These are phyloP conservation scores for Dictyophora rubrovolvata DNA, from an alignment of 768 basidiomycete genomes.

Conservation along the genomic window DNA sequence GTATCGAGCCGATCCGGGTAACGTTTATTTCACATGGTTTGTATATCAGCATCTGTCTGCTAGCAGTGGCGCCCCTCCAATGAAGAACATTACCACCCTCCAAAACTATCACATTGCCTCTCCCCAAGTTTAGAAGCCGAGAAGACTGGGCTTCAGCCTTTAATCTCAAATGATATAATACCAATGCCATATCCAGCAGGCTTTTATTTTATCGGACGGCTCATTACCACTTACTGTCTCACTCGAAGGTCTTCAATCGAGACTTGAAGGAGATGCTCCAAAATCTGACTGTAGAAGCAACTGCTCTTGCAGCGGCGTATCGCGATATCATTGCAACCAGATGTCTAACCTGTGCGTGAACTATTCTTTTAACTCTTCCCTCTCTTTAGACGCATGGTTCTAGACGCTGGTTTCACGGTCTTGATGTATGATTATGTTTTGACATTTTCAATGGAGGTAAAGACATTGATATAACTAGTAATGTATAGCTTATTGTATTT, in stretches of 20 bases:
- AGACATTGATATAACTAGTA: neutral
- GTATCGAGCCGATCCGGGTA: neutral
- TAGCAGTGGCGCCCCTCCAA: too few species aligned
- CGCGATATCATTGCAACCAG: neutral
- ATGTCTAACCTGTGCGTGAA: conserved; percentile 2
- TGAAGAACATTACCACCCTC: neutral
- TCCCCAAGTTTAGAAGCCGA: neutral
- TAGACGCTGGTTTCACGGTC: conserved; percentile 1
- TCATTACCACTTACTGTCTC: neutral
- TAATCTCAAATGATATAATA: neutral
- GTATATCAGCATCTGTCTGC: neutral
- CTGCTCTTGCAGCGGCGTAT: neutral
- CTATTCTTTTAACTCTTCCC: neutral
- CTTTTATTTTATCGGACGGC: neutral
- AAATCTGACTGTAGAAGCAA: neutral
- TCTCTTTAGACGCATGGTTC: neutral
- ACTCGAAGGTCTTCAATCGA: too few species aligned
- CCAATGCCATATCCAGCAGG: neutral
- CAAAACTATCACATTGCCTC: neutral
- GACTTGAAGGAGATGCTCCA: neutral
- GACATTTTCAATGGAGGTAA: conserved; percentile 1
- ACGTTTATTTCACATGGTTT: neutral
- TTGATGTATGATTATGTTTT: neutral
- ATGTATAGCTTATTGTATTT: neutral
- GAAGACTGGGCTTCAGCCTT: neutral